phyloP scores from a whole-genome alignment of 306 rosid genomes.

The Pterocarpus macrocarpus region DNA sequence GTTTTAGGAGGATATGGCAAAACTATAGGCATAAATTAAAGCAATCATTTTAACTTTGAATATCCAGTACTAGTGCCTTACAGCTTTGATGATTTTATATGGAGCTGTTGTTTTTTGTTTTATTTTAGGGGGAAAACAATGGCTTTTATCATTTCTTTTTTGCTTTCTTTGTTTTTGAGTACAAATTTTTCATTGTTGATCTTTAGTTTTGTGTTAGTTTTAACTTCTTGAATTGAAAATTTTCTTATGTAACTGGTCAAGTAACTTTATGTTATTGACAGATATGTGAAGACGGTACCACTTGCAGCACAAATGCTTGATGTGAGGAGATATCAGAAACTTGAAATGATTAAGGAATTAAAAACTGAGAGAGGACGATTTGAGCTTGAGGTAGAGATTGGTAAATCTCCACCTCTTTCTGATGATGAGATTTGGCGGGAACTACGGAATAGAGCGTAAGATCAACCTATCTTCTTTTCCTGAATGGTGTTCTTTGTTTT shows the following conservation, averaged over 20 bases:
- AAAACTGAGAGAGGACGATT: constrained; percentile 73
- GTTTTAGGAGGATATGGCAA: no score
- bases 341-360: constrained; percentile 77
- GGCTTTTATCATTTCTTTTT: neutral
- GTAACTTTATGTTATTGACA: constrained; percentile 48
- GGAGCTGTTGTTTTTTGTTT: neutral
- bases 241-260: constrained; percentile 7
- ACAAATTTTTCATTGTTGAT: constrained; percentile 10
- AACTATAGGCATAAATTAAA: no score
- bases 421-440: constrained; percentile 94
- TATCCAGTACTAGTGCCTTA: constrained; percentile 3
- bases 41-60: neutral
- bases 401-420: constrained; percentile 94
- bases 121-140: neutral
- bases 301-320: constrained; percentile 95
- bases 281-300: constrained; percentile 96
- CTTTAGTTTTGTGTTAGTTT: constrained; percentile 33
- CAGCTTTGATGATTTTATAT: constrained; percentile 19
- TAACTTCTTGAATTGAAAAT: constrained; percentile 32
- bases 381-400: constrained; percentile 89
- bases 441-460: constrained; percentile 86
- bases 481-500: constrained; percentile 41
- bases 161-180: constrained; percentile 15
- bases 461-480: constrained; percentile 34
- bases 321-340: constrained; percentile 90